Evolutionary conservation across 139 green algal species (phyloP).

Genomic region (Spirogloea muscicola): DNA sequence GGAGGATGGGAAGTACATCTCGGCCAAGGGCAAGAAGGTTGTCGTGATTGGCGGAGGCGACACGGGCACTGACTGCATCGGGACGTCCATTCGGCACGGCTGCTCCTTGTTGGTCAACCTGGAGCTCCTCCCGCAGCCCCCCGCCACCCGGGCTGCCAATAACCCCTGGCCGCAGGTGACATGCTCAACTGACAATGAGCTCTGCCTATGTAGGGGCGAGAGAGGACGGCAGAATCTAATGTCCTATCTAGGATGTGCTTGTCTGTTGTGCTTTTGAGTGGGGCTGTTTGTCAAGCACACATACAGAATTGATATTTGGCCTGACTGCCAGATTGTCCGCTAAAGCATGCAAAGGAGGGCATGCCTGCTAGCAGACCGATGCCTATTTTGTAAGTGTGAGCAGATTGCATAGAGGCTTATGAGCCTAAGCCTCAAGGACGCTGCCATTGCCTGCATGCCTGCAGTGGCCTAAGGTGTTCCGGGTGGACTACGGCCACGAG

Average conservation of each 20-base stretch:
- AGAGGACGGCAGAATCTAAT: not conserved
- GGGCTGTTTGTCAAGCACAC: too few species aligned
- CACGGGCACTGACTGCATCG: conserved; percentile 95
- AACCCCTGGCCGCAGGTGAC: conserved; percentile 80
- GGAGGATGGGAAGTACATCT: conserved; percentile 76
- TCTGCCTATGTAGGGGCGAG: not conserved
- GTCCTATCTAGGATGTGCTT: too few species aligned
- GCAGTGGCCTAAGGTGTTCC: conserved; percentile 83
- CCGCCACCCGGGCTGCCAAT: conserved; percentile 57
- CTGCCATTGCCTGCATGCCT: too few species aligned
- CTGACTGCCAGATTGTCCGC: too few species aligned
- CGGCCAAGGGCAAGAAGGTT: conserved; percentile 75
- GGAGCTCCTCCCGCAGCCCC: conserved; percentile 81
- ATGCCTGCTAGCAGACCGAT: too few species aligned
- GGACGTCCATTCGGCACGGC: conserved; percentile 76
- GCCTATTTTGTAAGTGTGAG: too few species aligned
- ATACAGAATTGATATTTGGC: too few species aligned
- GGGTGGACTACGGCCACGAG: conserved; percentile 86
- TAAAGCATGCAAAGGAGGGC: too few species aligned
- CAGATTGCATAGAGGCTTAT: too few species aligned
- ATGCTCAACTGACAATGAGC: not conserved
- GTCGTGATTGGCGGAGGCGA: conserved; percentile 90
- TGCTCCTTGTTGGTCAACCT: conserved; percentile 77
- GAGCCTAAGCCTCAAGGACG: too few species aligned
- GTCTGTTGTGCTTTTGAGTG: too few species aligned